These are phyloP conservation scores for Trametes pubescens DNA, from an alignment of 1,284 basidiomycete species.

Conservation along the genomic window DNA sequence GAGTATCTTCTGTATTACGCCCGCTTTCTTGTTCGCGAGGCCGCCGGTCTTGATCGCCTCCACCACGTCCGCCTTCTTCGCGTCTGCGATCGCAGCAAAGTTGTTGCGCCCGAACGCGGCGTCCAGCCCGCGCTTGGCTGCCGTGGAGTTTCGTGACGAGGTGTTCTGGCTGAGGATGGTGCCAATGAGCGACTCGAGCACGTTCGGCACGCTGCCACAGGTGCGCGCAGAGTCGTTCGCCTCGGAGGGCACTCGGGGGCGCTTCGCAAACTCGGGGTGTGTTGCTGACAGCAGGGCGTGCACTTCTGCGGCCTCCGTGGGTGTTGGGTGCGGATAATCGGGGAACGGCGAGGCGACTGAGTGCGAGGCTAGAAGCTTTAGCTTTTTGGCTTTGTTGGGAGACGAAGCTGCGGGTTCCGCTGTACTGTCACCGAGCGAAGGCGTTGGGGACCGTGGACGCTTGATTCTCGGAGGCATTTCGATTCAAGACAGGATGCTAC, in stretches of 20 bases:
- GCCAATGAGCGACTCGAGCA: slow-evolving; percentile 76
- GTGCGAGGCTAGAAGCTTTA: slow-evolving; percentile 57
- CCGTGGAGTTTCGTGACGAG: slow-evolving; percentile 65
- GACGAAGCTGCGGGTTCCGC: slow-evolving; percentile 12
- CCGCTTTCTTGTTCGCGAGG: slow-evolving; percentile 77
- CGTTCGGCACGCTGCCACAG: slow-evolving; percentile 66
- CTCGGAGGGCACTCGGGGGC: slow-evolving; percentile 30
- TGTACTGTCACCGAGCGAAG: slow-evolving; percentile 19
- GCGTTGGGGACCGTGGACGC: slow-evolving; percentile 36
- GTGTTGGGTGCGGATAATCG: slow-evolving; percentile 57
- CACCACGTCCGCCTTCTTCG: slow-evolving; percentile 59
- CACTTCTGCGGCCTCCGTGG: slow-evolving; percentile 55
- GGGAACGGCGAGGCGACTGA: slow-evolving; percentile 61
- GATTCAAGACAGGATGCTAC: background rate
- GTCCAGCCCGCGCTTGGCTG: slow-evolving; percentile 70
- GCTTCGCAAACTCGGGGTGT: slow-evolving; percentile 41
- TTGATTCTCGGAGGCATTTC: slow-evolving; percentile 37
- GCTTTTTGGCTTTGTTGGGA: slow-evolving; percentile 54
- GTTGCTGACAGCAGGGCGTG: slow-evolving; percentile 52
- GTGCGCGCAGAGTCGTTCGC: slow-evolving; percentile 55
- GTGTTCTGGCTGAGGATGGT: slow-evolving; percentile 84
- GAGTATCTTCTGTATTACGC: slow-evolving; percentile 69
- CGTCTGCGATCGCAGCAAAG: slow-evolving; percentile 66
- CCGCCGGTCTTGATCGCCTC: slow-evolving; percentile 75
- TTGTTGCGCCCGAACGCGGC: slow-evolving; percentile 65